Percentiles rank a stretch among this genome's conserved stretches.
Conservation (phyloP, 192 early-diverging fungal genomes). For the Mortierella alpina region DNA sequence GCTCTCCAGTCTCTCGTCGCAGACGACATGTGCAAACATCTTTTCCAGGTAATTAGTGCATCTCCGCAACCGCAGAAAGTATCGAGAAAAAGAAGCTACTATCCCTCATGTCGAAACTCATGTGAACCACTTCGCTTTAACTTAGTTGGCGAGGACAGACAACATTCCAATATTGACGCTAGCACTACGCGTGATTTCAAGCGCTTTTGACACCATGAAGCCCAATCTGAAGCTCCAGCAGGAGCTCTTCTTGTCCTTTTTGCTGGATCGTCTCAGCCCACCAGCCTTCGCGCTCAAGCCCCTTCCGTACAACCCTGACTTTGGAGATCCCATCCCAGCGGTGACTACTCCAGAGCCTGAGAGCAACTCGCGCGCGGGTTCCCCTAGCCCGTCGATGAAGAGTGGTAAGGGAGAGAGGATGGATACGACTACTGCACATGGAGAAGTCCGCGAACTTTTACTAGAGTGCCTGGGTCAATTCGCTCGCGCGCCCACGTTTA, state of each 20-base stretch:
- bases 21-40: conserved; percentile 86
- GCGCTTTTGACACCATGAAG: conserved; percentile 77
- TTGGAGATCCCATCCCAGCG: conserved; percentile 28
- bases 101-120: background rate
- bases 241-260: conserved; percentile 78
- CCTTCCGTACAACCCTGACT: conserved; percentile 46
- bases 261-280: conserved; percentile 65
- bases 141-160: conserved; percentile 63
- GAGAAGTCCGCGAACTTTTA: conserved; percentile 87
- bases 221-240: conserved; percentile 80
- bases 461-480: conserved; percentile 85
- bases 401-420: conserved; percentile 36
- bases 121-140: conserved; percentile 1
- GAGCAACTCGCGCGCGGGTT: conserved; percentile 36
- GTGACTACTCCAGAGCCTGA: conserved; percentile 33
- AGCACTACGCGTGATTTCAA: conserved; percentile 71
- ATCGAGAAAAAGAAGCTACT: background rate
- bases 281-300: conserved; percentile 47
- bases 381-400: conserved; percentile 39
- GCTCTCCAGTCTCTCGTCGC: conserved; percentile 74
- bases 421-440: conserved; percentile 60
- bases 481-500: conserved; percentile 77
- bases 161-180: conserved; percentile 69
- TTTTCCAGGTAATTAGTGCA: conserved; percentile 74
- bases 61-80: background rate